phyloP scores from a whole-genome alignment of 192 early-diverging fungal genomes.

The Coemansia sp. region DNA sequence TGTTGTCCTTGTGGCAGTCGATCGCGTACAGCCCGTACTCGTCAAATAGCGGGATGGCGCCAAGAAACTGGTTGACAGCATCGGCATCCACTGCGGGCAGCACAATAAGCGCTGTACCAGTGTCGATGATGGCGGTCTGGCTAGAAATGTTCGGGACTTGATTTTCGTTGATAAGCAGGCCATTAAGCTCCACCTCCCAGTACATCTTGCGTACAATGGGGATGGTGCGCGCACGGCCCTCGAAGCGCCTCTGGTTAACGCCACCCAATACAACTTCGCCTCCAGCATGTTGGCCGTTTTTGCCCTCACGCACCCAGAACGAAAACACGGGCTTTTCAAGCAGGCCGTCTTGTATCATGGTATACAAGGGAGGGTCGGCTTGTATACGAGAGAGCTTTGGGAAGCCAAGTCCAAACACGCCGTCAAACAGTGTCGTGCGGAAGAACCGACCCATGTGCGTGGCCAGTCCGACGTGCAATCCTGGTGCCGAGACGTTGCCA shows the following conservation, averaged over 20 bases:
- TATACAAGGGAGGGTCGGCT: constrained; percentile 43
- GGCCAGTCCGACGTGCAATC: constrained; percentile 55
- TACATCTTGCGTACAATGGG: constrained; percentile 58
- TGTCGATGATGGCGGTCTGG: constrained; percentile 61
- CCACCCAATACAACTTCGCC: constrained; percentile 54
- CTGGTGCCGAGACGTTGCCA: constrained; percentile 42
- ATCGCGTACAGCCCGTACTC: constrained; percentile 48
- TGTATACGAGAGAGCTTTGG: constrained; percentile 52
- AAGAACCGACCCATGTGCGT: constrained; percentile 56
- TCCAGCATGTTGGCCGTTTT: constrained; percentile 42
- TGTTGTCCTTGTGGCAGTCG: constrained; percentile 36
- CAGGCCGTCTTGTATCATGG: constrained; percentile 38
- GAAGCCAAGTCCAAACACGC: constrained; percentile 63
- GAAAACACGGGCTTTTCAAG: constrained; percentile 48
- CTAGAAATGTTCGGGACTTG: constrained; percentile 30
- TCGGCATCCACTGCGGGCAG: constrained; percentile 43
- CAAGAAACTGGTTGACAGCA: constrained; percentile 45
- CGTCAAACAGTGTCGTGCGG: constrained; percentile 57
- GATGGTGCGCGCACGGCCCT: constrained; percentile 49
- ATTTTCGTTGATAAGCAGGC: constrained; percentile 35
- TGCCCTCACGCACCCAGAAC: constrained; percentile 48
- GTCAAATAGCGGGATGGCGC: constrained; percentile 42
- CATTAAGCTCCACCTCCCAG: constrained; percentile 59
- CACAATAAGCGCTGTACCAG: constrained; percentile 62
- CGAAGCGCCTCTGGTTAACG: constrained; percentile 35